A percentile compares a stretch with the other conserved stretches of the same genome.
Conservation (phyloP, 306 rosid species). For the Styphnolobium japonicum region DNA sequence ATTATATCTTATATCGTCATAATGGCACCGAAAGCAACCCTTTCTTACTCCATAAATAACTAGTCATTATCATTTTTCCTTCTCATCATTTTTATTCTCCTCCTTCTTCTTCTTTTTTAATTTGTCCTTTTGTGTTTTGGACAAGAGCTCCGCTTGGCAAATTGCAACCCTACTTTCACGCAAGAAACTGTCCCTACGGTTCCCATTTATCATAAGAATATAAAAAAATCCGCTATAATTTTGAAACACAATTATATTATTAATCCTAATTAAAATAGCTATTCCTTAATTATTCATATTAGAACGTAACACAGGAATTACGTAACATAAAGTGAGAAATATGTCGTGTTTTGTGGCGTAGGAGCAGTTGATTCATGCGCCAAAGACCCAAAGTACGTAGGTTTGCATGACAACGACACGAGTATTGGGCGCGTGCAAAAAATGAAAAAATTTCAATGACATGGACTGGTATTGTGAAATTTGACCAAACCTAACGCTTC, state of each 20-base stretch:
- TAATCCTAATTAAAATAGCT: not conserved
- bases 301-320: slow-evolving; percentile 11
- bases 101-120: not conserved
- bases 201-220: not conserved
- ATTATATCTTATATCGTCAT: slow-evolving; percentile 7
- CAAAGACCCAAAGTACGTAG: slow-evolving; percentile 11
- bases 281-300: not conserved
- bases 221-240: not conserved
- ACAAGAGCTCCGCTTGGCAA: not conserved
- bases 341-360: slow-evolving; percentile 19
- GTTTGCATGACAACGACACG: slow-evolving; percentile 31
- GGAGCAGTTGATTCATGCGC: slow-evolving; percentile 17
- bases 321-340: not conserved
- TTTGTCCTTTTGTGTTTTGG: not conserved
- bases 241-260: not conserved
- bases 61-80: slow-evolving; percentile 1
- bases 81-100: not conserved
- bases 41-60: not conserved
- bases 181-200: not conserved
- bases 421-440: not conserved
- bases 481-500: slow-evolving; percentile 40
- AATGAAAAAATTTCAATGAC: slow-evolving; percentile 21
- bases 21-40: slow-evolving; percentile 47
- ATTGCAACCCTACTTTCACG: not conserved
- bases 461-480: slow-evolving; percentile 19